These are phyloP conservation scores for Plantago ovata DNA, from an alignment of 257 asterid genomes.

Conservation along the genomic window DNA sequence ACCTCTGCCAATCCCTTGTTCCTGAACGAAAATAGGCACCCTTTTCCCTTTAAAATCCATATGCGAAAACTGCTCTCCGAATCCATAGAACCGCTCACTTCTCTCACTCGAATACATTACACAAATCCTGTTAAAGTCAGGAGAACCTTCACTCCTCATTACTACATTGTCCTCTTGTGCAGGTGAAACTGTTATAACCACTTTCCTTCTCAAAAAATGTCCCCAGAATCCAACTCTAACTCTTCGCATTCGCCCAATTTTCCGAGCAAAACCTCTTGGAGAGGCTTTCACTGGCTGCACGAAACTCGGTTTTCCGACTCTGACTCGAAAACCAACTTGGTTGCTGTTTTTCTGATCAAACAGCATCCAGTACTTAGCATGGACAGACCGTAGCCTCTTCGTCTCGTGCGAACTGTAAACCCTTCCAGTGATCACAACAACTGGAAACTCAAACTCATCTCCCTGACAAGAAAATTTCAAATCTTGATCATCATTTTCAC, in stretches of 20 bases:
- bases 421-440: conserved; percentile 60
- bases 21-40: conserved; percentile 91
- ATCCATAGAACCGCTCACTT: conserved; percentile 73
- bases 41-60: conserved; percentile 81
- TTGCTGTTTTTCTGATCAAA: conserved; percentile 64
- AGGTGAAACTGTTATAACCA: conserved; percentile 36
- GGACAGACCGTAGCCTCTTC: conserved; percentile 23
- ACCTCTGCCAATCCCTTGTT: conserved; percentile 98
- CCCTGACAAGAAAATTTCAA: conserved; percentile 10
- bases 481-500: conserved; percentile 24
- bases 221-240: conserved; percentile 41
- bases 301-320: conserved; percentile 52
- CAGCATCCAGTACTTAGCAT: conserved; percentile 70
- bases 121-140: conserved; percentile 61
- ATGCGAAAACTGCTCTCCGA: conserved; percentile 93
- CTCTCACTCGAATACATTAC: conserved; percentile 73
- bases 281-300: conserved; percentile 37
- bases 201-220: conserved; percentile 36
- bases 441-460: conserved; percentile 27
- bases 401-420: conserved; percentile 34
- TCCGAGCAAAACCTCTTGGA: conserved; percentile 42
- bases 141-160: conserved; percentile 31
- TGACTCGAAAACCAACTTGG: conserved; percentile 73
- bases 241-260: conserved; percentile 40
- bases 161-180: conserved; percentile 47